phyloP scores from a whole-genome alignment of 2,329 filamentous ascomycete species.

The Cercospora beticola region DNA sequence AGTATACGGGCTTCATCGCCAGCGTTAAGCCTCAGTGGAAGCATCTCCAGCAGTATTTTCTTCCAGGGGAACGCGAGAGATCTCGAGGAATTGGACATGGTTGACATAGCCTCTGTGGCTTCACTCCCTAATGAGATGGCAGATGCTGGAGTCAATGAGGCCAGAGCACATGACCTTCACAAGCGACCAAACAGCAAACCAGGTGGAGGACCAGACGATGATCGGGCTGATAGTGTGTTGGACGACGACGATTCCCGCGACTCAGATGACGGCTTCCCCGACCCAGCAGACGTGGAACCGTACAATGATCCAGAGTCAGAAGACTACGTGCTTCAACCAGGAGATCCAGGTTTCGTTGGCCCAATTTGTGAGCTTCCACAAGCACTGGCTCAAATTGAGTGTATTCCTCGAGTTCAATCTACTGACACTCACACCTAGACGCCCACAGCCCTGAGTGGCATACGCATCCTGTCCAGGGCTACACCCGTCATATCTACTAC shows the following conservation, averaged over 20 bases:
- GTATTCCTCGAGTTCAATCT: background rate
- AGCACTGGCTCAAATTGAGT: too few relatives aligned
- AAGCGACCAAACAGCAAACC: background rate
- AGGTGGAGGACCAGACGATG: background rate
- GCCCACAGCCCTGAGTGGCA: conserved; percentile 9
- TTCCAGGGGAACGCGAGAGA: background rate
- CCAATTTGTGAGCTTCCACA: too few relatives aligned
- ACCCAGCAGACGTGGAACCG: too few relatives aligned
- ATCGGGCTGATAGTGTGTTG: background rate
- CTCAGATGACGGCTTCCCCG: background rate
- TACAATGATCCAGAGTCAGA: background rate
- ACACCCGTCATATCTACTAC: background rate
- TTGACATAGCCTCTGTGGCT: background rate
- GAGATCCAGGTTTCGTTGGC: background rate
- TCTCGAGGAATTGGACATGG: background rate
- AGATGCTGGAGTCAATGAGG: background rate
- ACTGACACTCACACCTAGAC: background rate
- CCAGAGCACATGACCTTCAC: background rate
- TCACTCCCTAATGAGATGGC: background rate
- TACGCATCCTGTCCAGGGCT: background rate
- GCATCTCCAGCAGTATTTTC: background rate
- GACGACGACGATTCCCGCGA: background rate
- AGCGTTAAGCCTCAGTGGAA: background rate
- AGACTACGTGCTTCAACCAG: background rate
- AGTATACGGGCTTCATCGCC: background rate